Conservation (phyloP, 106 monocot genomes). For the Cymbidium sinense region DNA sequence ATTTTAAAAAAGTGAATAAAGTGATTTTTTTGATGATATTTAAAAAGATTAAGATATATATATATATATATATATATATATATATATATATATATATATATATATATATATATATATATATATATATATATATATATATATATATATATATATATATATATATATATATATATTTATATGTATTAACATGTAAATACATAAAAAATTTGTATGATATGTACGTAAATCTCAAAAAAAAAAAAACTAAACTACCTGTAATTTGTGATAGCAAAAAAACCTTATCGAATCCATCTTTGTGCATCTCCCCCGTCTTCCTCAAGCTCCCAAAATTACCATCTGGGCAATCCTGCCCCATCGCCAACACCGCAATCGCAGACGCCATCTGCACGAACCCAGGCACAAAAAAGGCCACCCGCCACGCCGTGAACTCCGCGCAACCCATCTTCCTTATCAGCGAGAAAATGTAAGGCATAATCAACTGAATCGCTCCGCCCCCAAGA, state of each 20-base stretch:
- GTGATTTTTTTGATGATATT: too few species aligned
- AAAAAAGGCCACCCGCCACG: slow-evolving; percentile 95
- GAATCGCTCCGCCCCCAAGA: slow-evolving; percentile 93
- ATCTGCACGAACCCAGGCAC: slow-evolving; percentile 77
- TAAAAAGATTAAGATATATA: too few species aligned
- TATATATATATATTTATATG: too few species aligned
- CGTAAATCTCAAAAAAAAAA: too few species aligned
- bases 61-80: too few species aligned
- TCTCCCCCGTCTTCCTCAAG: slow-evolving; percentile 62
- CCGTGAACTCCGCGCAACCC: slow-evolving; percentile 60
- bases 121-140: too few species aligned
- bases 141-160: too few species aligned
- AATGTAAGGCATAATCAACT: slow-evolving; percentile 84
- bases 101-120: too few species aligned
- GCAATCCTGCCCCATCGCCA: slow-evolving; percentile 68
- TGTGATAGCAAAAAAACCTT: slow-evolving; percentile 36
- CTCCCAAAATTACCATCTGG: slow-evolving; percentile 61
- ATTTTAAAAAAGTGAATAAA: too few species aligned
- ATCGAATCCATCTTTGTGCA: slow-evolving; percentile 49
- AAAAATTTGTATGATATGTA: too few species aligned
- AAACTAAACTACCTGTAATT: slow-evolving; percentile 84
- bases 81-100: too few species aligned
- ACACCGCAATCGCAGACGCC: slow-evolving; percentile 38
- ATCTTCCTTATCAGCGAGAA: slow-evolving; percentile 43
- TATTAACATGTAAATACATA: too few species aligned